phyloP scores from a whole-genome alignment of 768 basidiomycete species.

The Ramaria sp. region DNA sequence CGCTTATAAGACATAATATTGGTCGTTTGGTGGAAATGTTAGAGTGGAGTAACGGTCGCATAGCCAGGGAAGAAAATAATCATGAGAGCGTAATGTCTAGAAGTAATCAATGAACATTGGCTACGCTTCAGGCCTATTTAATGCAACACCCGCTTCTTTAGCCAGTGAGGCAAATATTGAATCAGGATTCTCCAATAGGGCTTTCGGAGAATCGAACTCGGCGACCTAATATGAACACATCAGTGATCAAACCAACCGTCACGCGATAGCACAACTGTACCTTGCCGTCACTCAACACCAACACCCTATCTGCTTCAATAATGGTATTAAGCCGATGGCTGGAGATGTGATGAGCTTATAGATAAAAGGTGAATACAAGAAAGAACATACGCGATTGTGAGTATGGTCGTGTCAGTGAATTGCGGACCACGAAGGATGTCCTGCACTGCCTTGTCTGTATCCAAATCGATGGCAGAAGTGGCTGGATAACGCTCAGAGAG shows the following conservation, averaged over 20 bases:
- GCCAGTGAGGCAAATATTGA: conserved; percentile 56
- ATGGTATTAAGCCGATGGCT: conserved; percentile 81
- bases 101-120: too few species aligned
- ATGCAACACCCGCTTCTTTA: conserved; percentile 41
- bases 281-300: conserved; percentile 75
- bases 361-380: not conserved
- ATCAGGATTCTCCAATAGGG: conserved; percentile 44
- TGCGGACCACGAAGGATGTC: conserved; percentile 74
- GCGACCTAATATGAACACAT: conserved; percentile 32
- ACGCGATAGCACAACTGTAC: conserved; percentile 22
- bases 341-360: not conserved
- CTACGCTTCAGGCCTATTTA: not conserved
- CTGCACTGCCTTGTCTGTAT: conserved; percentile 84
- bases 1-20: too few species aligned
- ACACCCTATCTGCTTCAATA: conserved; percentile 65
- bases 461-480: conserved; percentile 82
- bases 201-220: conserved; percentile 70
- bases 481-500: conserved; percentile 29
- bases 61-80: too few species aligned
- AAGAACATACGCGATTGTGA: conserved; percentile 65
- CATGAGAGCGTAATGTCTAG: too few species aligned
- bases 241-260: conserved; percentile 6
- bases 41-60: too few species aligned
- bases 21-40: too few species aligned
- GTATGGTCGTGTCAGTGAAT: conserved; percentile 69